Base-by-base conservation (phyloP, 1,284 basidiomycete species). In the Laetiporus sulphureus region DNA sequence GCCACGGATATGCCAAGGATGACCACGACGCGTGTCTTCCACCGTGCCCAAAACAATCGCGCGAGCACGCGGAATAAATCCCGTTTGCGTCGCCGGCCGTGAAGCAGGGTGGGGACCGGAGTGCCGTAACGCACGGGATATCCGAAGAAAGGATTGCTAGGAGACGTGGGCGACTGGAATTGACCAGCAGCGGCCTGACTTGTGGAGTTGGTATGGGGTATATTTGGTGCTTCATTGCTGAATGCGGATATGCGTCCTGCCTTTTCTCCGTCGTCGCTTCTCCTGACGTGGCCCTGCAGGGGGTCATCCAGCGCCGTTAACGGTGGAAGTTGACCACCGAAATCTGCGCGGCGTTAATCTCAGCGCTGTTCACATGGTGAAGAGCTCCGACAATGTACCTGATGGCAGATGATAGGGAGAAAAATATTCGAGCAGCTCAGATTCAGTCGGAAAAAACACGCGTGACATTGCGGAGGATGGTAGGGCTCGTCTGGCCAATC, bases 131-230 rank as follows among this genome's bases (percentile, higher is more conserved):
- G 56, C 36, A 69, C 63, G 0, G 90, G 86, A 59, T 92, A 92
- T n/a, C 89, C 89, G 53, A 79, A 91, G 63, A 83, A 91, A 0
- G 89, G 89, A 52, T 91, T 91, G 38, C 76, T 61, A 29, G 65
- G 53, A 20, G 84, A 85, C 19, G 72, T 73, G 12, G 77, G 67
- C 21, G 71, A 66, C 45, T 77, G 52, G 59, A 37, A 32, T 30
- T 38, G 22, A 39, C 13, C 23, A 43, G 31, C 7, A 31, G 30
- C 5, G 30, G 22, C 15, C 39, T 43, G 19, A 36, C 38, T 19
- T 15, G 40, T 42, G 27, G 13, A 32, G 19, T 18, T 19, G 24
- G n/a, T 19, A n/a, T n/a, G n/a, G n/a, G n/a, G n/a, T n/a, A n/a
- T n/a, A n/a, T n/a, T n/a, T n/a, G n/a, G n/a, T n/a, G n/a, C n/a